Conservation (phyloP, 257 asterid species). For the Capsicum pubescens region DNA sequence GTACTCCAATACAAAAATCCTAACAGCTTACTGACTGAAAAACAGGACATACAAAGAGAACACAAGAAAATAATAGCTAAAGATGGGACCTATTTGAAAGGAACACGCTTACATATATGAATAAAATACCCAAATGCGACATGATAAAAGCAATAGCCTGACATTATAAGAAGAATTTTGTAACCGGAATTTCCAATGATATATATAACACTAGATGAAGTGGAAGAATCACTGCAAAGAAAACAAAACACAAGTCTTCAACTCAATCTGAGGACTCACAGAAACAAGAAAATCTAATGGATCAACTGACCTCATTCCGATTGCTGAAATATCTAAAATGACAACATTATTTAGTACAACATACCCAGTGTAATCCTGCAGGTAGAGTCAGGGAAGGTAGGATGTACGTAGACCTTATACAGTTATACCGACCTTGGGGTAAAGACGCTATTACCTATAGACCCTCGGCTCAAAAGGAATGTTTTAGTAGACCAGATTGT, state of each 20-base stretch:
- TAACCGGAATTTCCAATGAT: neutral
- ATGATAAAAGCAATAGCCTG: conserved; percentile 6
- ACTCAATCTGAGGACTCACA: conserved; percentile 19
- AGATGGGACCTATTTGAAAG: neutral
- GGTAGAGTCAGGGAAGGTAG: neutral
- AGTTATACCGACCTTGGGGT: neutral
- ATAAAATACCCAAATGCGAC: neutral
- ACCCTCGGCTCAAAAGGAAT: neutral
- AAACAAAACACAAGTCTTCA: conserved; percentile 16
- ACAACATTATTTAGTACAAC: conserved; percentile 11
- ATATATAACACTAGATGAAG: neutral
- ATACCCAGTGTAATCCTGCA: neutral
- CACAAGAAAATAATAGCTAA: neutral
- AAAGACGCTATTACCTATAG: neutral
- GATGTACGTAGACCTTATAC: neutral
- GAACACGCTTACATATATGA: neutral
- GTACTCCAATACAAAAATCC: neutral
- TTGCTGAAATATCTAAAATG: neutral
- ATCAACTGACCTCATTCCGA: neutral
- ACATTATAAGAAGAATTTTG: conserved; percentile 1
- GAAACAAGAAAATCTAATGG: conserved; percentile 7
- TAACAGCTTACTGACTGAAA: neutral
- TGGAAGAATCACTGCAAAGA: conserved; percentile 12
- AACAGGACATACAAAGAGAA: neutral
- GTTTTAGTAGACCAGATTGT: conserved; percentile 9